Base-by-base conservation (phyloP, 768 basidiomycete genomes). In the Dacryopinax primogenitus region DNA sequence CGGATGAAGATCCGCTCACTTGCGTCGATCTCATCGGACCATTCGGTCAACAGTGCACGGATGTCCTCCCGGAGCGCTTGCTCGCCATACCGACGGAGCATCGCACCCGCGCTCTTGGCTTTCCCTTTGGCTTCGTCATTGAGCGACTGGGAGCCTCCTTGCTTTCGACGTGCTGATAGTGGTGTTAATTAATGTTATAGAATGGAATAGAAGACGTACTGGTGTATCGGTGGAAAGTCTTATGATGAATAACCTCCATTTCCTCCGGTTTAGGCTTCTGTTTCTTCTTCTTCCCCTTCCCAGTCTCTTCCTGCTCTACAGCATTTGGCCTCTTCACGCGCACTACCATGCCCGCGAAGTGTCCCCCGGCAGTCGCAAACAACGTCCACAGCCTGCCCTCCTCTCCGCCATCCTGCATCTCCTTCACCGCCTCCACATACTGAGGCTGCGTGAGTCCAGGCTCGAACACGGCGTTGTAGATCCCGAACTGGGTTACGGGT, bases 161-260 rank as follows among this genome's bases (percentile, higher is more conserved):
- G 96, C 74, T 98, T 98, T 69, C 91, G 81, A 68, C 96, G 91
- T 33, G 96, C 95, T 98, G 21, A 26, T 35, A 23, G 23, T 18
- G 21, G 28, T 33, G 39, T 62, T 3, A 26, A 18, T 16, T 30
- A 18, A 32, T 26, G 34, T 11, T 21, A 44, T 7, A 62, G 16
- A 33, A 45, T 15, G 36, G 11, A 2, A 30, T 28, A 7, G 15
- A 39, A 28, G 44, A 81, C 90, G 70, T 69, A 96, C 94, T 98
- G 0, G 96, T 99, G 74, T 99, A 99, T 1, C 96, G 86, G 75
- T 98, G 96, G 74, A 97, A 98, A 1, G 96, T 98, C 76, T 98
- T 99, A 71, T 93, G 91, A 68, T 80, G 78, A 41, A 99, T 68
- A 0, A 98, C 82, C 71, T 93, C 92, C 0, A 83, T 84, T 64